Conservation (phyloP, 345 rosid genomes). For the Trapa bicornis region DNA sequence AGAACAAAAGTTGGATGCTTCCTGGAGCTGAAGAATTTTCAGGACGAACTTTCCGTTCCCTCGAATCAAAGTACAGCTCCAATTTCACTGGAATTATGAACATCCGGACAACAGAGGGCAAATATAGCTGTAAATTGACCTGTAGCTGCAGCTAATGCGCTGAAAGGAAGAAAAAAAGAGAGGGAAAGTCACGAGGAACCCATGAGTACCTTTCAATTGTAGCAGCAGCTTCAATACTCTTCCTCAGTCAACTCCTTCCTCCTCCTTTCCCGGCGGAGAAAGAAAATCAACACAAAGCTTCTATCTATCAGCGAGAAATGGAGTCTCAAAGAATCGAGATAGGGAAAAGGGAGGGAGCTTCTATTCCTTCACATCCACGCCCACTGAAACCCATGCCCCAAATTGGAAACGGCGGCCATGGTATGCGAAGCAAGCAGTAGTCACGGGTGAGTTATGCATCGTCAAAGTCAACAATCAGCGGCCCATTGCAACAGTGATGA, state of each 20-base stretch:
- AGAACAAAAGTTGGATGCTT: no score
- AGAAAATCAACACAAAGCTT: background rate
- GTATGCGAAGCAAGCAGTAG: background rate
- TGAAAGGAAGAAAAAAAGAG: background rate
- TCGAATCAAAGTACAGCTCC: no score
- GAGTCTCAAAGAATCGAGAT: background rate
- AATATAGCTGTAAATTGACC: no score
- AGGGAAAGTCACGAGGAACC: background rate
- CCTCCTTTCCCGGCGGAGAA: background rate
- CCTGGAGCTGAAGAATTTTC: no score
- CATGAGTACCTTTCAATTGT: background rate
- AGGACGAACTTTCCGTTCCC: no score
- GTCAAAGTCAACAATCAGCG: constrained; percentile 23
- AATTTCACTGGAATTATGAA: no score
- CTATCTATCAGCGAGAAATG: constrained; percentile 1
- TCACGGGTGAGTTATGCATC: constrained; percentile 8
- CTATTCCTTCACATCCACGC: background rate
- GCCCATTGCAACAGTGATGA: constrained; percentile 5
- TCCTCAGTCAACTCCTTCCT: background rate
- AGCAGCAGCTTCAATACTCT: background rate
- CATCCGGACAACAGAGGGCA: no score
- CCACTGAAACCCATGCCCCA: background rate
- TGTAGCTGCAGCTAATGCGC: no score
- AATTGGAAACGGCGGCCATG: background rate
- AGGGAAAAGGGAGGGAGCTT: no score